A percentile compares a stretch with the other conserved stretches of the same genome.
These are phyloP conservation scores for Rhizoctonia solani DNA, from an alignment of 1,284 basidiomycete species.

Conservation along the genomic window DNA sequence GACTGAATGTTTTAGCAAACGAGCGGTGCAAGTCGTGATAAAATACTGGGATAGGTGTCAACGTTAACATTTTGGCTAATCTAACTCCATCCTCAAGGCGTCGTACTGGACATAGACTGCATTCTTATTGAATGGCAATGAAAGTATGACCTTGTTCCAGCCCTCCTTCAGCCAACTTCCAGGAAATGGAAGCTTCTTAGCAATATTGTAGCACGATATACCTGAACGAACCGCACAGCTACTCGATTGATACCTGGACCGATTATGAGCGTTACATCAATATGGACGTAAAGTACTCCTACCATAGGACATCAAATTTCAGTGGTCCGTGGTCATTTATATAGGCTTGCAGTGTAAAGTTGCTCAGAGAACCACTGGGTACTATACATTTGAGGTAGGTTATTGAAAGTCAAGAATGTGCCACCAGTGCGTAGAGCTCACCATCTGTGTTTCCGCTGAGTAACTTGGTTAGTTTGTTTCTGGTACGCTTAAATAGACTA, in stretches of 20 bases:
- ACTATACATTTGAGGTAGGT: background rate
- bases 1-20: background rate
- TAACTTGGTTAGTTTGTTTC: background rate
- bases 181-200: conserved; percentile 40
- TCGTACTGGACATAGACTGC: conserved; percentile 42
- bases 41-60: background rate
- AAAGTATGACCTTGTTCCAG: conserved; percentile 41
- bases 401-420: too few relatives aligned
- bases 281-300: background rate
- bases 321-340: background rate
- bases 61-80: background rate
- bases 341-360: background rate
- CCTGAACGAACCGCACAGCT: conserved; percentile 42
- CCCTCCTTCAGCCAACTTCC: conserved; percentile 36
- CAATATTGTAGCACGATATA: conserved; percentile 41
- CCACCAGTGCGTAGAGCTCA: background rate
- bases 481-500: background rate
- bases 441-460: conserved; percentile 31
- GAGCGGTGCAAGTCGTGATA: background rate
- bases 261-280: background rate
- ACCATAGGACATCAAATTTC: background rate
- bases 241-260: conserved; percentile 40
- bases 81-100: conserved; percentile 41
- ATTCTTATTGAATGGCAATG: conserved; percentile 42
- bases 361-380: background rate